Conservation (phyloP, 768 basidiomycete species). For the Auriscalpium orientale region DNA sequence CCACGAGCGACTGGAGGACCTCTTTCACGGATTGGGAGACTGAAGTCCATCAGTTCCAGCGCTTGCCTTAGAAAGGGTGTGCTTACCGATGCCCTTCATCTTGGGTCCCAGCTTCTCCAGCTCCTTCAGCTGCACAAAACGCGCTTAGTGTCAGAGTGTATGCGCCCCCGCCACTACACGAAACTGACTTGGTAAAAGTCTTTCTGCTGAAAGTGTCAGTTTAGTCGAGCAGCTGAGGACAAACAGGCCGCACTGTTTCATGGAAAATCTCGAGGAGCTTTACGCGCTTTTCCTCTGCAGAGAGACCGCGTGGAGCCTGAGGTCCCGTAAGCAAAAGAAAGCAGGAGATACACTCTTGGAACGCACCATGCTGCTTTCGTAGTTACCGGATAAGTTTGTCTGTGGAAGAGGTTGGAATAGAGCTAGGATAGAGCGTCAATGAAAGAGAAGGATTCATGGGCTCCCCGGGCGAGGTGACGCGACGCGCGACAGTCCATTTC, state of each 20-base stretch:
- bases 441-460: no score
- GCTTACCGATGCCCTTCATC: slow-evolving; percentile 81
- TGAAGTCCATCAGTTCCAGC: slow-evolving; percentile 20
- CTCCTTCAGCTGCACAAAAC: slow-evolving; percentile 69
- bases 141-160: background rate
- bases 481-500: no score
- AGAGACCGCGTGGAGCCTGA: slow-evolving; percentile 46
- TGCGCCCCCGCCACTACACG: background rate
- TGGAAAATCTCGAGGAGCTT: slow-evolving; percentile 91
- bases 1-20: slow-evolving; percentile 77
- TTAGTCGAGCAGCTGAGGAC: background rate
- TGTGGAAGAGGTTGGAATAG: no score
- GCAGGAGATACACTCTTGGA: no score
- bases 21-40: slow-evolving; percentile 92
- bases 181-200: slow-evolving; percentile 66
- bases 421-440: no score
- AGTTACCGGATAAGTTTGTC: no score
- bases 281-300: slow-evolving; percentile 82
- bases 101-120: slow-evolving; percentile 86
- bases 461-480: no score
- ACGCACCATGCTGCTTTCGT: no score
- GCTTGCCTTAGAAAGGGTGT: background rate
- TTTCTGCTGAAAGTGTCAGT: slow-evolving; percentile 38
- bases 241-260: slow-evolving; percentile 51
- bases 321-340: background rate